phyloP scores from a whole-genome alignment of 2,329 filamentous ascomycete species.

The Sodiomyces alkalinus region DNA sequence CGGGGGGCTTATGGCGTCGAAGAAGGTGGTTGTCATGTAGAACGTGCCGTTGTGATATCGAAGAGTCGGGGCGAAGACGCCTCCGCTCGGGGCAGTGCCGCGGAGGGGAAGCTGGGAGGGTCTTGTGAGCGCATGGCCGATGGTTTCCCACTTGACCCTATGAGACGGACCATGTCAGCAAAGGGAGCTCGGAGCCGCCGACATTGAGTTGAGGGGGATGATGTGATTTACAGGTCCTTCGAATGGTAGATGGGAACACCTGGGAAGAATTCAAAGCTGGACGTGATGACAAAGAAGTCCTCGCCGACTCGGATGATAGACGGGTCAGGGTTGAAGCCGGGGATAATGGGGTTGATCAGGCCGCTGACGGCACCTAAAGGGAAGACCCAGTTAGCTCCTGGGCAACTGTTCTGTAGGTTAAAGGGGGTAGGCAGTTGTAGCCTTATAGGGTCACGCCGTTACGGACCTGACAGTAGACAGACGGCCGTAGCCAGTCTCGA shows the following conservation, averaged over 20 bases:
- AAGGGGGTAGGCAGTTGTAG: too few species aligned
- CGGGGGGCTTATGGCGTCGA: slow-evolving; percentile 6
- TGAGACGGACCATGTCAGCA: background rate
- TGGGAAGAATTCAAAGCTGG: slow-evolving; percentile 7
- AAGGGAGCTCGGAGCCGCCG: too few species aligned
- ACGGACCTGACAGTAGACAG: too few species aligned
- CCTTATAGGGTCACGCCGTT: too few species aligned
- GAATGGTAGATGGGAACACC: slow-evolving; percentile 7
- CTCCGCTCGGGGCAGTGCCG: slow-evolving; percentile 7
- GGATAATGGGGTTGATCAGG: slow-evolving; percentile 7
- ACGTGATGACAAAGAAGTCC: slow-evolving; percentile 7
- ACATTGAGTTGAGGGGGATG: too few species aligned
- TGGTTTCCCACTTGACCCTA: slow-evolving; percentile 7
- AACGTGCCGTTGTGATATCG: slow-evolving; percentile 6
- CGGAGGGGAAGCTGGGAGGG: slow-evolving; percentile 7
- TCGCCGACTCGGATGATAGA: slow-evolving; percentile 5
- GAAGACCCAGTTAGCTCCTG: too few species aligned
- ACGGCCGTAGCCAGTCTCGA: too few species aligned
- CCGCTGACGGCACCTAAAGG: background rate
- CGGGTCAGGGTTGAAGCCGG: slow-evolving; percentile 8
- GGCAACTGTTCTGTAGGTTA: background rate
- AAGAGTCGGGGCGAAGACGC: slow-evolving; percentile 6
- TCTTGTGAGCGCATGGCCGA: slow-evolving; percentile 6
- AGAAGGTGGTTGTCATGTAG: slow-evolving; percentile 6
- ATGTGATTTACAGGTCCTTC: slow-evolving; percentile 4